Evolutionary conservation across 192 early-diverging fungal genomes (phyloP).

Genomic region (Rhizophagus clarus): DNA sequence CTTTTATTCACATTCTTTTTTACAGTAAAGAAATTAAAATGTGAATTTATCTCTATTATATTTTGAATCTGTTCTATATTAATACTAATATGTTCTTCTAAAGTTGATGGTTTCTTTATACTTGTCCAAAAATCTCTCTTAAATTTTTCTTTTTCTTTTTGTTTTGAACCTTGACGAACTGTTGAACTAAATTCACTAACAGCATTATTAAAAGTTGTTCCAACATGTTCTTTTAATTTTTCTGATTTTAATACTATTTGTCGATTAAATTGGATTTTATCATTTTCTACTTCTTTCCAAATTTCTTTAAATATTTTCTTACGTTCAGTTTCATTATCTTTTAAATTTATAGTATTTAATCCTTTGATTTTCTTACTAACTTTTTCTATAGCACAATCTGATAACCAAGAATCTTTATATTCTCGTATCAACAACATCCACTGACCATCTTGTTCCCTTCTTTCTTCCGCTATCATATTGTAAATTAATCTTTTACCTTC

Average conservation of each 20-base stretch:
- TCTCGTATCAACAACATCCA: not conserved
- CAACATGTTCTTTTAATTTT: not conserved
- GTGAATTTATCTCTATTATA: not conserved
- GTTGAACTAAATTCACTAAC: not conserved
- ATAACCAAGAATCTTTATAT: not conserved
- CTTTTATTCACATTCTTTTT: not conserved
- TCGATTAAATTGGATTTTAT: not conserved
- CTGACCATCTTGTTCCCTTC: not conserved
- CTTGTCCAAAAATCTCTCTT: not conserved
- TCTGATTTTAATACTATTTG: not conserved
- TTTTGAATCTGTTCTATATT: not conserved
- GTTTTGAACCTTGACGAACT: not conserved
- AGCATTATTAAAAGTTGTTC: not conserved
- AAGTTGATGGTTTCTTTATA: not conserved
- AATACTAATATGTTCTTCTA: not conserved
- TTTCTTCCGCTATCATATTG: not conserved
- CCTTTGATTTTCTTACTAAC: not conserved
- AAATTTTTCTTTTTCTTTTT: not conserved
- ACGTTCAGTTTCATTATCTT: not conserved
- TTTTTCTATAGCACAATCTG: not conserved
- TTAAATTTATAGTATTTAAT: not conserved
- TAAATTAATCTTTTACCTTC: constrained; percentile 2
- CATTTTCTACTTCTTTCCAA: not conserved
- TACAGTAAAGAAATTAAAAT: no score
- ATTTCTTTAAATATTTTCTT: not conserved